Evolutionary conservation across 2,329 filamentous ascomycete species (phyloP).

Genomic region (Colletotrichum limetticola): DNA sequence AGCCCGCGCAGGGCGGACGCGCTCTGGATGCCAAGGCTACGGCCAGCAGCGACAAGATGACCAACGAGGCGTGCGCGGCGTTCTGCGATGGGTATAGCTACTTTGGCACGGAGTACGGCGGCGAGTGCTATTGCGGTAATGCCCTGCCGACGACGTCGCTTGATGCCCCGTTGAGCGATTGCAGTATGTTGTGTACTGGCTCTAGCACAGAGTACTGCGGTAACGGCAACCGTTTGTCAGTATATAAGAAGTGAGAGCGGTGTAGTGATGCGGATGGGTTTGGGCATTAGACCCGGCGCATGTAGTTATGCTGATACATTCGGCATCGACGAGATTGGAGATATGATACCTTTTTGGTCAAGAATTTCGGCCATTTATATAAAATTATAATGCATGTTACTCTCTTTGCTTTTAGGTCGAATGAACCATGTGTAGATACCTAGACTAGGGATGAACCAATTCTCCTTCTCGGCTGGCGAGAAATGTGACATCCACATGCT

Average conservation of each 20-base stretch:
- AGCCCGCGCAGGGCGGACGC: constrained; percentile 44
- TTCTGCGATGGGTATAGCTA: constrained; percentile 45
- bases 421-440: not conserved
- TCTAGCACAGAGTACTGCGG: constrained; percentile 52
- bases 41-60: constrained; percentile 43
- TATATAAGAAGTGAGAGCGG: constrained; percentile 43
- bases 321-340: not conserved
- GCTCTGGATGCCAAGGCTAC: constrained; percentile 43
- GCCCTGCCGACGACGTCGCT: constrained; percentile 42
- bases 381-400: not conserved
- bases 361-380: not conserved
- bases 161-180: constrained; percentile 46
- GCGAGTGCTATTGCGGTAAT: constrained; percentile 51
- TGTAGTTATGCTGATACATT: no score
- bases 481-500: no score
- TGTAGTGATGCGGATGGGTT: not conserved
- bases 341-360: not conserved
- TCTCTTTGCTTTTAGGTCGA: not conserved
- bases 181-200: constrained; percentile 54
- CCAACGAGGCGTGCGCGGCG: constrained; percentile 45
- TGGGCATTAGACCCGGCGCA: not conserved
- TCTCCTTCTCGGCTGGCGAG: no score
- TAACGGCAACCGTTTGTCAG: constrained; percentile 48
- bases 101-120: constrained; percentile 52
- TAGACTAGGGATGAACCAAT: no score